Evolutionary conservation across 768 basidiomycete species (phyloP).

Genomic region (Xerocomellus intermedius): DNA sequence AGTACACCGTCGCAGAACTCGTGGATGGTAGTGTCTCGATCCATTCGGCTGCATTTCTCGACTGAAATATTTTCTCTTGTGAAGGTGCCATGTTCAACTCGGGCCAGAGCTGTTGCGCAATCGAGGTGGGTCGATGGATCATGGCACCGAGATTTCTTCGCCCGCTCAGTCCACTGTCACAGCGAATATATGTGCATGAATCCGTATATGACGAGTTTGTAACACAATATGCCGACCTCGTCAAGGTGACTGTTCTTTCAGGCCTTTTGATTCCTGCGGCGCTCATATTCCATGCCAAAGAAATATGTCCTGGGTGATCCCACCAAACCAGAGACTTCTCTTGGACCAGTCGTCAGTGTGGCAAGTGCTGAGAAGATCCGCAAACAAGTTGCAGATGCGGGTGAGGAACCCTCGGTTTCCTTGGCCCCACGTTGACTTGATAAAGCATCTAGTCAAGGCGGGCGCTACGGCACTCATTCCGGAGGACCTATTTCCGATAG

Average conservation of each 20-base stretch:
- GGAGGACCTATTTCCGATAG: conserved; percentile 62
- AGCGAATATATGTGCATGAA: conserved; percentile 95
- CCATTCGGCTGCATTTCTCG: background rate
- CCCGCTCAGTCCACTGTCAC: background rate
- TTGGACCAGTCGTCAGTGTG: conserved; percentile 92
- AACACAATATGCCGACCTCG: conserved; percentile 62
- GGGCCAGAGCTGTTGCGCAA: conserved; percentile 93
- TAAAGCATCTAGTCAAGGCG: conserved; percentile 49
- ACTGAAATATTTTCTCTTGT: background rate
- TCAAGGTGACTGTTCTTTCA: conserved; percentile 49
- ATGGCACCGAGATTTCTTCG: background rate
- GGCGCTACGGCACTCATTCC: conserved; percentile 80
- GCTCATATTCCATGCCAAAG: conserved; percentile 35
- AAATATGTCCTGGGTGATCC: conserved; percentile 88
- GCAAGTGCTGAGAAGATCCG: conserved; percentile 83
- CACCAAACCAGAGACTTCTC: conserved; percentile 62
- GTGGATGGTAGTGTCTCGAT: conserved; percentile 68
- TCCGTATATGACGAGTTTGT: conserved; percentile 80
- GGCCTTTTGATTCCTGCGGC: background rate
- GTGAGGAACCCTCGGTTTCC: conserved; percentile 38
- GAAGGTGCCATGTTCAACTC: conserved; percentile 94
- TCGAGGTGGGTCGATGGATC: conserved; percentile 69
- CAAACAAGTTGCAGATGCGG: conserved; percentile 83
- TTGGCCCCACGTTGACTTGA: background rate
- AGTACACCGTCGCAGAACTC: conserved; percentile 79